Evolutionary conservation across 1,284 basidiomycete genomes (phyloP).

Genomic region (Ustilago shanxiensis): DNA sequence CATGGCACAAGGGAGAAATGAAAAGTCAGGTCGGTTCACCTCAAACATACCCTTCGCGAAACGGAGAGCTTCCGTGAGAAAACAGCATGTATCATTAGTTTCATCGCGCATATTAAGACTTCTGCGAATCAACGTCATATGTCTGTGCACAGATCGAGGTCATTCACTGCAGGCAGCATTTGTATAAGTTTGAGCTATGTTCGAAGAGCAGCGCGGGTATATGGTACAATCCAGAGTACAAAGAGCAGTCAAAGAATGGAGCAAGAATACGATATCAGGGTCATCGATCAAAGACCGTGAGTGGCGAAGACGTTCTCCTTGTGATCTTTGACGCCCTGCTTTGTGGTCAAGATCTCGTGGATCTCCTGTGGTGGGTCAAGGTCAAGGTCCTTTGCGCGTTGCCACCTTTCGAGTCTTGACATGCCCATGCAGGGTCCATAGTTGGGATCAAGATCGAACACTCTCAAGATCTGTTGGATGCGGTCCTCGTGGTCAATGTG

Average conservation of each 20-base stretch:
- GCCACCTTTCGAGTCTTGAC: conserved; percentile 86
- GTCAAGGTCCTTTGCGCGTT: conserved; percentile 83
- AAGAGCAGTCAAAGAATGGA: conserved; percentile 11
- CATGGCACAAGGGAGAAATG: too few species aligned
- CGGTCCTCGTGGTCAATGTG: conserved; percentile 61
- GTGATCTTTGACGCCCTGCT: conserved; percentile 51
- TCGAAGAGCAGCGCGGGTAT: conserved; percentile 30
- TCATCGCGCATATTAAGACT: neutral
- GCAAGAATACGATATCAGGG: neutral
- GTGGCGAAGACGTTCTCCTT: conserved; percentile 44
- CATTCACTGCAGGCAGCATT: neutral
- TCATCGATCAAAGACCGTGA: conserved; percentile 27
- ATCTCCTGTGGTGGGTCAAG: conserved; percentile 87
- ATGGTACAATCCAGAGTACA: conserved; percentile 25
- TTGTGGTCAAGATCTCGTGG: conserved; percentile 62
- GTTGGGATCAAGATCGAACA: conserved; percentile 66
- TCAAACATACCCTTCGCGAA: neutral
- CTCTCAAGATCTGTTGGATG: conserved; percentile 65
- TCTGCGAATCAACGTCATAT: neutral
- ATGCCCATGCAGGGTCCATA: conserved; percentile 89
- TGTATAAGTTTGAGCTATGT: conserved; percentile 14
- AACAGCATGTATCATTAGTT: conserved; percentile 27
- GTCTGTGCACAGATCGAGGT: neutral
- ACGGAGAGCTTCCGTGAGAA: neutral
- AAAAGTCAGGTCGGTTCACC: too few species aligned